phyloP scores from a whole-genome alignment of 179 eudicot genomes.

The Spergularia azorica region DNA sequence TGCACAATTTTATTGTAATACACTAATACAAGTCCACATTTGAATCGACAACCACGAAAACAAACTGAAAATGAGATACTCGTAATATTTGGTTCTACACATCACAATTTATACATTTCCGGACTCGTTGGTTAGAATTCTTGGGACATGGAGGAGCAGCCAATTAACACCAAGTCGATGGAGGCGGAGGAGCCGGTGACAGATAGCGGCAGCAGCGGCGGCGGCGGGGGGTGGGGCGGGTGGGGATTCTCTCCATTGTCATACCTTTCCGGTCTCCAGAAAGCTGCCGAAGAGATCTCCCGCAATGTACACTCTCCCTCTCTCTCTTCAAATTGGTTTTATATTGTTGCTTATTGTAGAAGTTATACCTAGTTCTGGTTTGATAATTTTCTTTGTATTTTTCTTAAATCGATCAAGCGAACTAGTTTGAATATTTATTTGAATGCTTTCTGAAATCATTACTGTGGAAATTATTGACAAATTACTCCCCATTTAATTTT shows the following conservation, averaged over 20 bases:
- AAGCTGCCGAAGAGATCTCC: constrained; percentile 97
- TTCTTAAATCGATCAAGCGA: background rate
- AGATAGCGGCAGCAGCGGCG: constrained; percentile 1
- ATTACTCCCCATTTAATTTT: too few species aligned
- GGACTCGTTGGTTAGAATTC: background rate
- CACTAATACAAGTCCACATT: too few species aligned
- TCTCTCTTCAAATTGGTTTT: background rate
- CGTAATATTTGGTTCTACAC: too few species aligned
- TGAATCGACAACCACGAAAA: too few species aligned
- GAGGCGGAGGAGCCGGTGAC: constrained; percentile 9
- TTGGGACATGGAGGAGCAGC: constrained; percentile 3
- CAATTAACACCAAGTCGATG: background rate
- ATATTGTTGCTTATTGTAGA: background rate
- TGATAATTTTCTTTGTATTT: background rate
- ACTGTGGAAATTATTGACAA: background rate
- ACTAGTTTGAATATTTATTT: background rate
- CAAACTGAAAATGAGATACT: too few species aligned
- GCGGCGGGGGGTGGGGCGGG: constrained; percentile 66
- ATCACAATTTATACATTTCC: background rate
- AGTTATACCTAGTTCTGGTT: background rate
- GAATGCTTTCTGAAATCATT: background rate
- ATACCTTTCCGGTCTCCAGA: constrained; percentile 86
- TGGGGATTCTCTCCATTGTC: constrained; percentile 88
- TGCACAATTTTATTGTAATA: too few species aligned
- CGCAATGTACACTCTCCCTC: constrained; percentile 65